Percentiles rank a stretch among this genome's conserved stretches.
These are phyloP conservation scores for Neonectria neomacrospora DNA, from an alignment of 2,329 filamentous ascomycete species.

Conservation along the genomic window DNA sequence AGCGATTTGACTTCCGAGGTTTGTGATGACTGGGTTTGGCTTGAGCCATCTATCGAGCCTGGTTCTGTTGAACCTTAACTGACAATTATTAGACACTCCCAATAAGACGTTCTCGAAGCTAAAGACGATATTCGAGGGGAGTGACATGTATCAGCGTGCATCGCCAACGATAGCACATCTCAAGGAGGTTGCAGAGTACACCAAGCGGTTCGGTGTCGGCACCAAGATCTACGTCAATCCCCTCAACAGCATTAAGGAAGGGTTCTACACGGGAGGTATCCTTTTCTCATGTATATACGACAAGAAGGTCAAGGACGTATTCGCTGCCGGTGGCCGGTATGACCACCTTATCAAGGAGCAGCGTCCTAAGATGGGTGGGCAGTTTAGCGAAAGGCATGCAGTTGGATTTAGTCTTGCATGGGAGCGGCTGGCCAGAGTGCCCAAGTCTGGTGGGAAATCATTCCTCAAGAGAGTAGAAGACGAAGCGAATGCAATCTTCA, in stretches of 20 bases:
- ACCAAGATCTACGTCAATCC: conserved; percentile 87
- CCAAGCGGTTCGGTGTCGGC: conserved; percentile 77
- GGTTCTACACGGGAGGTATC: conserved; percentile 86
- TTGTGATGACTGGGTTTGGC: conserved; percentile 37
- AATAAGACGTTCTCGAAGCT: conserved; percentile 68
- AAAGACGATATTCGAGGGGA: conserved; percentile 70
- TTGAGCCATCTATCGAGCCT: background rate
- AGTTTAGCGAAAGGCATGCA: conserved; percentile 76
- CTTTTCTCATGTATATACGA: conserved; percentile 94
- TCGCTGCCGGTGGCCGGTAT: conserved; percentile 94
- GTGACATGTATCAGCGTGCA: conserved; percentile 77
- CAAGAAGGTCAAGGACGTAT: conserved; percentile 82
- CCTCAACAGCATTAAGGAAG: conserved; percentile 88
- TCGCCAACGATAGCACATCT: conserved; percentile 83
- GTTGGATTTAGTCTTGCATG: conserved; percentile 94
- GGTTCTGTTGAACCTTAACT: background rate
- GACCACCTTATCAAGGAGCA: conserved; percentile 89
- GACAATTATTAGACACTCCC: conserved; percentile 58
- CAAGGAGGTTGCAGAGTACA: conserved; percentile 79
- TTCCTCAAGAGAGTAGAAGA: conserved; percentile 78
- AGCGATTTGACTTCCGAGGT: conserved; percentile 91
- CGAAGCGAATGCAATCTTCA: conserved; percentile 68
- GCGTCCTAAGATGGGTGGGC: conserved; percentile 73
- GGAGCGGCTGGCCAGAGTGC: conserved; percentile 80
- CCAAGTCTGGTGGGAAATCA: conserved; percentile 63